Evolutionary conservation across 2,329 filamentous ascomycete species (phyloP).

Genomic region (Claviceps spartinae): DNA sequence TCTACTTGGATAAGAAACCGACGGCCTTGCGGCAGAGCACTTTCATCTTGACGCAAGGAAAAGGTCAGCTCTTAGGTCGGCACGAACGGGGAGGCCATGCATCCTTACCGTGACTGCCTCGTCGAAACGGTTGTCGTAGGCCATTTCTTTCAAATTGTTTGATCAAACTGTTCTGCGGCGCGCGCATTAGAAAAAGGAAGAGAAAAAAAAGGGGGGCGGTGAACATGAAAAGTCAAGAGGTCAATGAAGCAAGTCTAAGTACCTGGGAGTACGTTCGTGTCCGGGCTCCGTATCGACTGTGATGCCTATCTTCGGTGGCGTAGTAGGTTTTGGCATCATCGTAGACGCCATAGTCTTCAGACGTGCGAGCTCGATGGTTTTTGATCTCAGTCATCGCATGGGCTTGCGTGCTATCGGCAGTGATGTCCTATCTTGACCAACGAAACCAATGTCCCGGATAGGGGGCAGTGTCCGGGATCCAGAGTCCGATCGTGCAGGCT

Average conservation of each 20-base stretch:
- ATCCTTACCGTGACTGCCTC: slow-evolving; percentile 43
- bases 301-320: slow-evolving; percentile 39
- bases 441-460: background rate
- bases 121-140: slow-evolving; percentile 39
- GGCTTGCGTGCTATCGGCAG: background rate
- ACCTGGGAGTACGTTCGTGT: slow-evolving; percentile 46
- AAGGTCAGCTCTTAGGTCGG: background rate
- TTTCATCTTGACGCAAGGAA: slow-evolving; percentile 47
- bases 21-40: slow-evolving; percentile 48
- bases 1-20: slow-evolving; percentile 83
- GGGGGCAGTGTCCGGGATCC: background rate
- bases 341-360: slow-evolving; percentile 36
- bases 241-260: slow-evolving; percentile 1
- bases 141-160: slow-evolving; percentile 39
- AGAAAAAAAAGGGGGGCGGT: background rate
- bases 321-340: slow-evolving; percentile 49
- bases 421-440: background rate
- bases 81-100: background rate
- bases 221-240: background rate
- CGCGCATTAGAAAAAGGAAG: slow-evolving; percentile 7
- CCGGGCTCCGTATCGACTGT: slow-evolving; percentile 33
- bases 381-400: slow-evolving; percentile 16
- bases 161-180: slow-evolving; percentile 35
- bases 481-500: background rate
- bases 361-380: slow-evolving; percentile 20